Percentiles rank a stretch among this genome's conserved stretches.
These are phyloP conservation scores for Sporothrix mexicana DNA, from an alignment of 2,329 filamentous ascomycete genomes.

Conservation along the genomic window DNA sequence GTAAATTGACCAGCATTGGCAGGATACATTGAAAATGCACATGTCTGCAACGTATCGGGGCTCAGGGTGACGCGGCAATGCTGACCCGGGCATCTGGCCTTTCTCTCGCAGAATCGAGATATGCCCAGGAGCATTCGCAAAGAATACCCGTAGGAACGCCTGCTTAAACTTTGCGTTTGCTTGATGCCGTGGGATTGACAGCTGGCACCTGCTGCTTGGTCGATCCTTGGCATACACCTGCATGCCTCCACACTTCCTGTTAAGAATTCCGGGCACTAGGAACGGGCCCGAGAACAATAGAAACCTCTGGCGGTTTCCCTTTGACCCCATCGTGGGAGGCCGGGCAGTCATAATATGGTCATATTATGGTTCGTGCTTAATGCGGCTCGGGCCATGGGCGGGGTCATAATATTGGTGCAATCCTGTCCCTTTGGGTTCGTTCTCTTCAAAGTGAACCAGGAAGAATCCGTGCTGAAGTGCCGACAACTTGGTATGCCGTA, in stretches of 20 bases:
- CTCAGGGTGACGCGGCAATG: conserved; percentile 5
- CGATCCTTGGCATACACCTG: not conserved
- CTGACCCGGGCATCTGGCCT: not conserved
- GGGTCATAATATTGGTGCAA: not conserved
- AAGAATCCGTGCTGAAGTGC: not conserved
- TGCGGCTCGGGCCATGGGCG: conserved; percentile 22
- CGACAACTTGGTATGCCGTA: conserved; percentile 4
- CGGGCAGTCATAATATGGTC: not conserved
- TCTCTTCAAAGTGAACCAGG: not conserved
- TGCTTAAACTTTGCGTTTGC: not conserved
- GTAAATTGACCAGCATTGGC: not conserved
- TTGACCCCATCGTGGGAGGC: not conserved
- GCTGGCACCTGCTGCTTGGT: not conserved
- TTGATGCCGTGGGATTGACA: not conserved
- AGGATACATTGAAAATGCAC: not conserved
- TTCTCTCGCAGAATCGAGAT: not conserved
- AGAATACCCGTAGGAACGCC: not conserved
- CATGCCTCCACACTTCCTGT: not conserved
- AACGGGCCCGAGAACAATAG: not conserved
- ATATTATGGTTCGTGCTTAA: not conserved
- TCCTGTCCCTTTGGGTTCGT: not conserved
- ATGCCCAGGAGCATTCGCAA: not conserved
- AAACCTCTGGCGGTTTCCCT: not conserved
- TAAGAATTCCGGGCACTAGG: not conserved
- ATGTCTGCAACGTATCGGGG: not conserved